A percentile compares a stretch with the other conserved stretches of the same genome.
These are phyloP conservation scores for Epicoccum nigrum DNA, from an alignment of 2,329 filamentous ascomycete species.

Conservation along the genomic window DNA sequence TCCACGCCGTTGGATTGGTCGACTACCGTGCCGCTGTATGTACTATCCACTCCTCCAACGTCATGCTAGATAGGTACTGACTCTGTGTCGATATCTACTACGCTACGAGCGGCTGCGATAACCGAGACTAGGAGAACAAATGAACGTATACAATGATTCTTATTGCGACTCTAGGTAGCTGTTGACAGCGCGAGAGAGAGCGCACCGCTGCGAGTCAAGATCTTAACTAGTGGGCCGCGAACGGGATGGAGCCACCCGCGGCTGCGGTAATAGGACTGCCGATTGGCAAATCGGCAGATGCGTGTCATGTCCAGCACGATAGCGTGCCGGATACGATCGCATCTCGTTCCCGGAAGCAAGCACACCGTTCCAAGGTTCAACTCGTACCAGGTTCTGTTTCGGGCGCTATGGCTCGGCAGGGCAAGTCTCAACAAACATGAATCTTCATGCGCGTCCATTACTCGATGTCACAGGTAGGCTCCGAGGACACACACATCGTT, in stretches of 20 bases:
- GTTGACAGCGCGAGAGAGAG: no score
- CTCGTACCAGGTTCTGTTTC: conserved; percentile 7
- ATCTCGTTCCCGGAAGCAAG: not conserved
- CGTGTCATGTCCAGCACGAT: not conserved
- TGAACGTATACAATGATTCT: no score
- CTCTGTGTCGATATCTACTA: not conserved
- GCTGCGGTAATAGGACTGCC: not conserved
- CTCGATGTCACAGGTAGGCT: conserved; percentile 1
- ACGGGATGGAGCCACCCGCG: not conserved
- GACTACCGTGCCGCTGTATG: not conserved
- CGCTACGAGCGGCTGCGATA: not conserved
- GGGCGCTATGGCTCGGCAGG: conserved; percentile 3
- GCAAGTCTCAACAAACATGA: conserved; percentile 3
- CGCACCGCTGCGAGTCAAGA: no score
- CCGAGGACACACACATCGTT: not conserved
- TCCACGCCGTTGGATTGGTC: not conserved
- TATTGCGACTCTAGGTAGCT: not conserved
- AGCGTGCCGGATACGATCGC: not conserved
- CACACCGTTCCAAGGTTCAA: not conserved
- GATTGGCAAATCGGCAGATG: no score
- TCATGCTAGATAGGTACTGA: not conserved
- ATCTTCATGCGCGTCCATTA: conserved; percentile 11
- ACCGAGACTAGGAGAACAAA: no score
- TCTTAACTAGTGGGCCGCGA: not conserved
- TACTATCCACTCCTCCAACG: not conserved